Evolutionary conservation across 2,329 filamentous ascomycete genomes (phyloP), one percentile per base, ranked within the genome.

Genomic region (Cercospora sesami): DNA sequence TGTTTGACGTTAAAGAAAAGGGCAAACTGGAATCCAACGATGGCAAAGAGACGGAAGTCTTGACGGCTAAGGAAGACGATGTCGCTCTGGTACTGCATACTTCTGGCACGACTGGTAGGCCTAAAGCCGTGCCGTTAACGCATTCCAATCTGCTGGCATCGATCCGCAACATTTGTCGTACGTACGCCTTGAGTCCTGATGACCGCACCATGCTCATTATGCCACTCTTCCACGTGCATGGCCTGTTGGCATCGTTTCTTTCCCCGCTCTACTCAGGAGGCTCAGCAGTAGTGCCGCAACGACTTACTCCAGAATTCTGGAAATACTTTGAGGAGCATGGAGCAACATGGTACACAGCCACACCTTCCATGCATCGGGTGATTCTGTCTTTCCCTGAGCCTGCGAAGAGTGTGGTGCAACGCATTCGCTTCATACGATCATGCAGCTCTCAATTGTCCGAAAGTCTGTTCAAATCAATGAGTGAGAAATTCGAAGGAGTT

Each of bases 161-260:
- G 2, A 36, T 36, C 2, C 33, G 33, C 33, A 36, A 36, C 33
- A 36, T 36, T 12, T 36, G 36, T 39, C 36, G 36, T 39, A 39
- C 36, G 0, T 39, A n/a, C 16, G 36, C 36, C 14, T n/a, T 96
- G 68, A 89, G 87, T 0, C 79, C 87, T 6, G 77, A 85, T 60
- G 92, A 96, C 79, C 87, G 92, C 58, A 94, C 92, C 26, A 89
- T 92, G 85, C 85, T 96, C 16, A 92, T 96, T 69, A 96, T 95
- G 92, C 92, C 92, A 21, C 85, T 95, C 1, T 96, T 96, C 84
- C 92, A 96, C 80, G 92, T 96, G 58, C 92, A 94, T 77, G 92
- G 92, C 16, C 85, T 96, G 2, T 84, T 96, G 10, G 93, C 92
- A 68, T 92, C 87, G 78, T 85, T 39, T 7, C 36, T 39, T 5